These are phyloP conservation scores for Venturia effusa DNA, from an alignment of 2,329 filamentous ascomycete species.

Conservation along the genomic window DNA sequence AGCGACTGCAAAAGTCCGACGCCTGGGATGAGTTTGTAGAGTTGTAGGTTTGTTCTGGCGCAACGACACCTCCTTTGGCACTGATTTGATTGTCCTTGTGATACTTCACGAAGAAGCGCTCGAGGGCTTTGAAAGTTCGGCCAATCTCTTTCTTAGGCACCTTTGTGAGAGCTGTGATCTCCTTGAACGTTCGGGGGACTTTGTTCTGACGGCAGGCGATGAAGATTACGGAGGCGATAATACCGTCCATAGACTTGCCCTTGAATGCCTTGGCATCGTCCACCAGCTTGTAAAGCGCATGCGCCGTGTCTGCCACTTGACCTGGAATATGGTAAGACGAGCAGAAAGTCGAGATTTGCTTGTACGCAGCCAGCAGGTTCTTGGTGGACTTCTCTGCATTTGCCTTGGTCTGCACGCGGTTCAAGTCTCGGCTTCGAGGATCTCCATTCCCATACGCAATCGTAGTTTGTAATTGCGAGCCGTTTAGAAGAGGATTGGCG, in stretches of 20 bases:
- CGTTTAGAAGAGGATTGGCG: conserved; percentile 79
- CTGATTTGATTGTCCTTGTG: conserved; percentile 28
- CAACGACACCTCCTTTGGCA: conserved; percentile 30
- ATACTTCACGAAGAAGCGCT: conserved; percentile 68
- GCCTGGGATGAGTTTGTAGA: conserved; percentile 68
- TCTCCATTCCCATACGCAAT: conserved; percentile 74
- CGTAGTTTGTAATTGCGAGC: conserved; percentile 76
- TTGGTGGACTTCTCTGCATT: conserved; percentile 77
- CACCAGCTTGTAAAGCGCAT: conserved; percentile 89
- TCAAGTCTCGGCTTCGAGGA: conserved; percentile 61
- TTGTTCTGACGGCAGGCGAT: conserved; percentile 82
- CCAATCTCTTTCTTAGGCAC: conserved; percentile 98
- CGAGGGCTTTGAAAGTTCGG: conserved; percentile 84
- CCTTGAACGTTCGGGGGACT: conserved; percentile 80
- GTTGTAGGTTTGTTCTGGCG: conserved; percentile 50
- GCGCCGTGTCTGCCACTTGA: conserved; percentile 77
- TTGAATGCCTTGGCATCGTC: conserved; percentile 91
- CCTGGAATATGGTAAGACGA: conserved; percentile 74
- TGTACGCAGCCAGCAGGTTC: conserved; percentile 67
- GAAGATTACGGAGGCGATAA: conserved; percentile 95
- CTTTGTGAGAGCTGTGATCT: conserved; percentile 86
- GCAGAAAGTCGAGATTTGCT: conserved; percentile 78
- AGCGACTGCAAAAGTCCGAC: conserved; percentile 76
- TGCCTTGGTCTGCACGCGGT: conserved; percentile 73
- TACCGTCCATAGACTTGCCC: conserved; percentile 85